Percentiles rank a stretch among this genome's conserved stretches.
Conservation (phyloP, 1,139 yeast genomes). For the Yamadazyma friedrichii region DNA sequence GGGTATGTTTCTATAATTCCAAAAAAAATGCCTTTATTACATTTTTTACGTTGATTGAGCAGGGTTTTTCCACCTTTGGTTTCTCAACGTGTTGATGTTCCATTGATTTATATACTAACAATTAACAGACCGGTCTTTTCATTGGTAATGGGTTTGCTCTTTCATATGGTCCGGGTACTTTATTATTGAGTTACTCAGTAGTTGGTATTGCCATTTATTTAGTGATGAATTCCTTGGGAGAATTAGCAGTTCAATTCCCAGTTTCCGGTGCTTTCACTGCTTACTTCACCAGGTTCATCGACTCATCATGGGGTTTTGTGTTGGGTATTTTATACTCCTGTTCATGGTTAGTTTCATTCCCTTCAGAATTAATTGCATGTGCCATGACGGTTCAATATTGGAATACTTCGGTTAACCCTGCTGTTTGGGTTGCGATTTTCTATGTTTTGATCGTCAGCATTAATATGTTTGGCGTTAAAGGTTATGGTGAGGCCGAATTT, state of each 20-base stretch:
- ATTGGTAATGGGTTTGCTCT: slow-evolving; percentile 74
- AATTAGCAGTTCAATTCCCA: slow-evolving; percentile 59
- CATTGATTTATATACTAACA: no score
- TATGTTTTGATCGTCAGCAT: slow-evolving; percentile 35
- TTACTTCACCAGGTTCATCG: slow-evolving; percentile 57
- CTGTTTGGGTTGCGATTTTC: slow-evolving; percentile 45
- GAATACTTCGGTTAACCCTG: slow-evolving; percentile 36
- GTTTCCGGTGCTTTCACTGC: slow-evolving; percentile 61
- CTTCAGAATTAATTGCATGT: slow-evolving; percentile 46
- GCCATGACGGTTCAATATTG: slow-evolving; percentile 43
- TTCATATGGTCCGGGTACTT: slow-evolving; percentile 63
- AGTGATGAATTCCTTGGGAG: slow-evolving; percentile 61
- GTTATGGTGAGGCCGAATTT: slow-evolving; percentile 48
- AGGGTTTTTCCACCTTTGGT: no score
- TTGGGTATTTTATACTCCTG: slow-evolving; percentile 41
- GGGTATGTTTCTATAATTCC: slow-evolving; percentile 12
- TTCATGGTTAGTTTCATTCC: slow-evolving; percentile 45
- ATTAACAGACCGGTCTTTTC: slow-evolving; percentile 39
- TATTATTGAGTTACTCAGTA: slow-evolving; percentile 50
- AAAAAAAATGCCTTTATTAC: no score
- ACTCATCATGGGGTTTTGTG: slow-evolving; percentile 61
- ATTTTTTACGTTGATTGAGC: no score
- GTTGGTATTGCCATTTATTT: slow-evolving; percentile 47
- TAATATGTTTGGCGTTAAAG: slow-evolving; percentile 44
- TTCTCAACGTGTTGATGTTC: no score